Evolutionary conservation across 225 moss, liverwort and hornwort species (phyloP), one percentile per base, ranked within the genome.

Genomic region (Marchantia polymorpha): DNA sequence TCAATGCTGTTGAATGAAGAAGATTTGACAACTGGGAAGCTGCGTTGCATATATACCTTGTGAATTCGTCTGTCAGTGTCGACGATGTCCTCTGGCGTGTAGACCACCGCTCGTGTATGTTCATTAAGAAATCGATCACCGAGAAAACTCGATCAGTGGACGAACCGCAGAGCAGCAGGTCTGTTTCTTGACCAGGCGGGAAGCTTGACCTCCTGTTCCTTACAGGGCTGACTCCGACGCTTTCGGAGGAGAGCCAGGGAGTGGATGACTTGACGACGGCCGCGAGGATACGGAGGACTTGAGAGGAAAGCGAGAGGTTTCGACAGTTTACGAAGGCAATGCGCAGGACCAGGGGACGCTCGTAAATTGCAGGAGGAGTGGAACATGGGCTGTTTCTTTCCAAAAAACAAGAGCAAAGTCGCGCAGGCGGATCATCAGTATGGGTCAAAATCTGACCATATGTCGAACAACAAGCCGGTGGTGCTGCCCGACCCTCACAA

Each of bases 401-500:
- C 84, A 30, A 88, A 85, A 72, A 80, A 83, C 78, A 83, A 88
- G 78, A 88, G 82, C 78, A 88, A 88, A 83, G 84, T 83, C 60
- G 84, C 82, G 77, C 84, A 84, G 69, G 82, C 77, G 13, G 73
- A 72, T 49, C 63, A 70, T 59, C 64, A 80, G 46, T 7, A 88
- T 88, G 87, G 87, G 87, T 17, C 87, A 83, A 85, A 88, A 72
- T 17, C 80, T 81, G 81, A 88, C 84, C 74, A 78, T 80, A 30
- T 88, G 81, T 81, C 85, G 78, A 81, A 80, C 81, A 88, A 85
- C 87, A 81, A 85, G 84, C 87, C 87, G 67, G 70, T 85, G 77
- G 64, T 88, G 87, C 48, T 88, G 87, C 85, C 87, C 87, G 83
- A 88, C 85, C 87, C 87, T 84, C 70, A 88, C 87, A 54, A 88